Evolutionary conservation across 352 stramenopile species (phyloP).

Genomic region (Globisporangium orthogonon): DNA sequence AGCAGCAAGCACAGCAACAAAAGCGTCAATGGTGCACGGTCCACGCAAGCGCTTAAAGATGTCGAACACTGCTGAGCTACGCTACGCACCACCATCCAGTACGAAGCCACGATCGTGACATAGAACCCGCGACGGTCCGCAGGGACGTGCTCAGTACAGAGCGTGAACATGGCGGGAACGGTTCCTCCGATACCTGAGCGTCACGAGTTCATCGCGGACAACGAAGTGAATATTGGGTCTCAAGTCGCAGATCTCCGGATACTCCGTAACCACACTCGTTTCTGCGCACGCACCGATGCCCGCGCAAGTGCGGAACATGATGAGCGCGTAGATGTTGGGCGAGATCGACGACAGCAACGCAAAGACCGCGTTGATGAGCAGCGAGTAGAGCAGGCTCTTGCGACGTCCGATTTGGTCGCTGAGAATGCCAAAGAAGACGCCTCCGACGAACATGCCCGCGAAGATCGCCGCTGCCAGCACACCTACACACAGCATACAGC

Average conservation of each 20-base stretch:
- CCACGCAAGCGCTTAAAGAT: background rate
- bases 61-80: background rate
- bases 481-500: conserved; percentile 26
- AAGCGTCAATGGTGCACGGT: background rate
- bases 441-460: conserved; percentile 87
- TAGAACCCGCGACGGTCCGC: conserved; percentile 63
- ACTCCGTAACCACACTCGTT: background rate
- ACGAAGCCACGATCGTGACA: conserved; percentile 83
- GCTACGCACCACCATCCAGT: conserved; percentile 84
- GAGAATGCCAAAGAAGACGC: conserved; percentile 64
- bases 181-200: conserved; percentile 80
- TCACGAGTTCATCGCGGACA: background rate
- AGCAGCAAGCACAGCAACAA: background rate
- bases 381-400: conserved; percentile 60
- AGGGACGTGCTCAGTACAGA: conserved; percentile 87
- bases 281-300: conserved; percentile 33
- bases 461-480: conserved; percentile 84
- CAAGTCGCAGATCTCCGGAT: too few relatives aligned
- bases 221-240: too few relatives aligned
- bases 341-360: conserved; percentile 68
- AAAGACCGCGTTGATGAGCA: conserved; percentile 78
- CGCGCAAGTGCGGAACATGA: conserved; percentile 48
- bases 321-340: conserved; percentile 57
- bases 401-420: conserved; percentile 76
- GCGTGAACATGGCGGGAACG: conserved; percentile 80